These are phyloP conservation scores for Casuarina equisetifolia DNA, from an alignment of 306 rosid genomes.

Conservation along the genomic window DNA sequence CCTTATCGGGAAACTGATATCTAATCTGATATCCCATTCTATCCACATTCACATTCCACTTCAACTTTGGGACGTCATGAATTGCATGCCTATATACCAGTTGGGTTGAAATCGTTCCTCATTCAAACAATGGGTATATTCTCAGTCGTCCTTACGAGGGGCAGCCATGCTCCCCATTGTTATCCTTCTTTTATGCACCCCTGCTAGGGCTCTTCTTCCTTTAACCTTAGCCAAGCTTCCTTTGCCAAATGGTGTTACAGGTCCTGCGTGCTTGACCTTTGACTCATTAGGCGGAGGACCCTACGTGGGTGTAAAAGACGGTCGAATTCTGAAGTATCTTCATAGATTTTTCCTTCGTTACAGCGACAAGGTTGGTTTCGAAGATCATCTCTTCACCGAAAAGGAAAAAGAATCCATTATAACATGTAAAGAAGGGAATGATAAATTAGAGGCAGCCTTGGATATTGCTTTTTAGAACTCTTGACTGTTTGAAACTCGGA, in stretches of 20 bases:
- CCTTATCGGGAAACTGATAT: no score
- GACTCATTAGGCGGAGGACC: slow-evolving; percentile 35
- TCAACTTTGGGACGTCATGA: neutral
- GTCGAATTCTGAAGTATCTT: slow-evolving; percentile 45
- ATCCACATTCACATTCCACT: neutral
- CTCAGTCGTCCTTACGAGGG: neutral
- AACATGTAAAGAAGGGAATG: neutral
- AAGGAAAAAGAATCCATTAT: neutral
- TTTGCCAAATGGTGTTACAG: slow-evolving; percentile 33
- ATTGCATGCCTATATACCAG: neutral
- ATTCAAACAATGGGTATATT: neutral
- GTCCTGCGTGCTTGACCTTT: slow-evolving; percentile 46
- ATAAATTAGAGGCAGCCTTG: neutral
- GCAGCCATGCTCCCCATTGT: neutral
- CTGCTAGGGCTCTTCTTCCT: slow-evolving; percentile 1
- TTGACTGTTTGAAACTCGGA: neutral
- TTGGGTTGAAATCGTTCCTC: neutral
- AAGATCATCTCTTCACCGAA: neutral
- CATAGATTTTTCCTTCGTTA: slow-evolving; percentile 35
- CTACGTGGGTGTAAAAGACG: slow-evolving; percentile 42
- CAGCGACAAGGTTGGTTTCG: slow-evolving; percentile 37
- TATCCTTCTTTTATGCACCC: neutral
- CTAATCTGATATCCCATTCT: no score
- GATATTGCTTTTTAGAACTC: neutral
- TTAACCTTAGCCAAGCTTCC: slow-evolving; percentile 25